Evolutionary conservation across 352 stramenopile genomes (phyloP).

Genomic region (Pythium sp.): DNA sequence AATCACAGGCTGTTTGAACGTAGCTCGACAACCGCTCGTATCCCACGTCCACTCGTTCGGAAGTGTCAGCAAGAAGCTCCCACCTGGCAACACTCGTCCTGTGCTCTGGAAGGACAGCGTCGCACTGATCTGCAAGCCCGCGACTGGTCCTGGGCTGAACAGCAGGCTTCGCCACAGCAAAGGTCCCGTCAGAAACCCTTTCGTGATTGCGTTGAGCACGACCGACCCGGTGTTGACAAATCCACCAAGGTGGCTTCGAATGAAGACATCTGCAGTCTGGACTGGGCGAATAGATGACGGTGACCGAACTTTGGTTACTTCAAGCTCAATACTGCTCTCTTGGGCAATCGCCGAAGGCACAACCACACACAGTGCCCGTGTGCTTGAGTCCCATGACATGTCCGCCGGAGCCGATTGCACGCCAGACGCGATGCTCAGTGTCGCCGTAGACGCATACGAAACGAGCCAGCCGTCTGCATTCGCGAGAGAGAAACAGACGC

Average conservation of each 20-base stretch:
- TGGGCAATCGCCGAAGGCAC: conserved; percentile 28
- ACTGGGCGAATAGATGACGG: conserved; percentile 36
- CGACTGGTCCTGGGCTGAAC: conserved; percentile 48
- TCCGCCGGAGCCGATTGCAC: conserved; percentile 8
- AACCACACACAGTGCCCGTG: conserved; percentile 27
- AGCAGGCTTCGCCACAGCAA: conserved; percentile 45
- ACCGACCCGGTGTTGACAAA: conserved; percentile 41
- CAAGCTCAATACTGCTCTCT: conserved; percentile 34
- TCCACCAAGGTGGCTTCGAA: conserved; percentile 49
- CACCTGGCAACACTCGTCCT: conserved; percentile 33
- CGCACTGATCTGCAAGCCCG: conserved; percentile 40
- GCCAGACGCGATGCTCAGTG: conserved; percentile 14
- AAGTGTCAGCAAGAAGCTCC: conserved; percentile 37
- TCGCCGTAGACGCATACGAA: conserved; percentile 27
- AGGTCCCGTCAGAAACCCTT: conserved; percentile 33
- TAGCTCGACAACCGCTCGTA: conserved; percentile 22
- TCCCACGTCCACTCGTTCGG: conserved; percentile 44
- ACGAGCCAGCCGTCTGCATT: conserved; percentile 32
- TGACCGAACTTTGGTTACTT: conserved; percentile 41
- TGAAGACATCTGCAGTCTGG: conserved; percentile 14
- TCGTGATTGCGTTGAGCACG: conserved; percentile 29
- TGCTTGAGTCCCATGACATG: conserved; percentile 15
- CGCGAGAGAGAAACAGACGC: conserved; percentile 34
- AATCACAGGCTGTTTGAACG: conserved; percentile 37
- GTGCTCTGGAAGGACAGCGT: conserved; percentile 37